Base-by-base conservation (phyloP, 139 green algal species). In the Volvox africanus region DNA sequence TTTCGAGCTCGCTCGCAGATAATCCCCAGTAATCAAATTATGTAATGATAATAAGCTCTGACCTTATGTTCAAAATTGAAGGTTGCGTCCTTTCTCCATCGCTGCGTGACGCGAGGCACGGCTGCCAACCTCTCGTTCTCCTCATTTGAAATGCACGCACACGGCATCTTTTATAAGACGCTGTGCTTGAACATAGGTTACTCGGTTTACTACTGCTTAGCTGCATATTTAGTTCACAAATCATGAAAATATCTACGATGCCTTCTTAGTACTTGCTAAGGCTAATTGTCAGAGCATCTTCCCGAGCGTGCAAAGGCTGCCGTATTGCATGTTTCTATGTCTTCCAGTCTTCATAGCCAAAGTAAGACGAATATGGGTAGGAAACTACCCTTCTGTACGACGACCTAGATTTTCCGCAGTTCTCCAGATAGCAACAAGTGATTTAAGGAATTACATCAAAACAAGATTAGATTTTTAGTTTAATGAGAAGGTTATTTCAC, bases 81-180 rank as follows among this genome's bases (percentile, higher is more conserved):
- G 50, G 0, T 55, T 86, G 44, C 44, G 80, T 44, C 26, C 80
- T 44, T 26, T 22, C 80, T 12, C 80, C 55, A 26, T 61, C 37
- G 50, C 50, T n/a, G 28, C 80, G 50, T 28, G 50, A 71, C 19
- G 80, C 80, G 12, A 14, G 80, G 50, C 80, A 86, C n/a, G 55
- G 17, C 11, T 73, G 80, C 44, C 80, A 55, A 44, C 80, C 80
- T 71, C 80, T 86, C 80, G 50, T 73, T 71, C 55, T 61, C 28
- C 37, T 86, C 44, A 24, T 11, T 71, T 79, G 26, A 79, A 36
- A 79, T 30, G 71, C 21, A 30, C 71, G 71, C 30, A 79, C 26
- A 20, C 71, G 71, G 32, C 22, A 79, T 35, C 22, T 12, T 9
- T 75, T 14, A 55, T 9, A 55, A 9, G 44, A 12, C 5, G 14